Conservation (phyloP, 495 filamentous ascomycete genomes). For the Bathelium albidoporum region DNA sequence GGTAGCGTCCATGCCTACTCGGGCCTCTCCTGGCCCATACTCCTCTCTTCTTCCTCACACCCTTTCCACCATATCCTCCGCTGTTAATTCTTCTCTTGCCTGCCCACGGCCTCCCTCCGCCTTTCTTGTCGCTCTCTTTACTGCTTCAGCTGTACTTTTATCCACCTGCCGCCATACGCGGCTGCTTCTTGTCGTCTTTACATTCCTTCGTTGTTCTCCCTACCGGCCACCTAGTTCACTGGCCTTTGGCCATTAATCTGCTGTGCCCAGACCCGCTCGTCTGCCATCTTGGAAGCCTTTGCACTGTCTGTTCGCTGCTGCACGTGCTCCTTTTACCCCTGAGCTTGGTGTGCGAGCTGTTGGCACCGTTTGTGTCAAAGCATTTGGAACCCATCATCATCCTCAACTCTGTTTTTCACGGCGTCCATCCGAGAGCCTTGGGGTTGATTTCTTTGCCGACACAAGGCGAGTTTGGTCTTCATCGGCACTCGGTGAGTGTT, state of each 20-base stretch:
- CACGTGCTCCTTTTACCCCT: no score
- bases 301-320: no score
- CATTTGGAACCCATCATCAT: no score
- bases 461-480: not conserved
- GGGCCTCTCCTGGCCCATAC: constrained; percentile 1
- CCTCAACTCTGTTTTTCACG: no score
- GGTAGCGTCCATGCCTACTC: constrained; percentile 1
- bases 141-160: not conserved
- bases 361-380: no score
- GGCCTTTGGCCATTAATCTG: constrained; percentile 1
- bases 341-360: no score
- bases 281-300: not conserved
- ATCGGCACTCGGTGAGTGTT: not conserved
- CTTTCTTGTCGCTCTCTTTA: not conserved
- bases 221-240: not conserved
- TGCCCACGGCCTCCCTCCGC: not conserved
- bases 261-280: not conserved
- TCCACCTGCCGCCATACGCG: not conserved
- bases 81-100: not conserved
- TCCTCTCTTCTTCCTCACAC: constrained; percentile 1
- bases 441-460: not conserved
- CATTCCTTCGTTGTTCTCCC: constrained; percentile 4
- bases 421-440: not conserved
- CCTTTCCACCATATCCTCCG: not conserved
- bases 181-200: not conserved